Conservation (phyloP, 345 rosid genomes). For the Raphanus raphanistrum region DNA sequence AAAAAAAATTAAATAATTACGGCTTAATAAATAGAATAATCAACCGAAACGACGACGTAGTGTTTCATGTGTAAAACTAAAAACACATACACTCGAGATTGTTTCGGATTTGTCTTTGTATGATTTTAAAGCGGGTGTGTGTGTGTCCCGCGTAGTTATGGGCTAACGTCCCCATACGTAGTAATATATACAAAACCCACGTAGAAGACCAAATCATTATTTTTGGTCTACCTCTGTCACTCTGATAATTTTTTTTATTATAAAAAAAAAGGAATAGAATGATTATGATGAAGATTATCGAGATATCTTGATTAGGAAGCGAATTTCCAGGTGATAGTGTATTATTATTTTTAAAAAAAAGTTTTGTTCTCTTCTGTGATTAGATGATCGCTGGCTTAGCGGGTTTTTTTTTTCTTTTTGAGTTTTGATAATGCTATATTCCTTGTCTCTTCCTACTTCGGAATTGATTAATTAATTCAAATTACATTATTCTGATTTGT, state of each 20-base stretch:
- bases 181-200: conserved; percentile 2
- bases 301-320: conserved; percentile 37
- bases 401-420: conserved; percentile 13
- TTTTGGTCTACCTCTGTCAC: conserved; percentile 31
- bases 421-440: conserved; percentile 19
- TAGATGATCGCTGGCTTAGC: conserved; percentile 32
- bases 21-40: not conserved
- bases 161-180: conserved; percentile 27
- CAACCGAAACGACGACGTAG: conserved; percentile 10
- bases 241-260: not conserved
- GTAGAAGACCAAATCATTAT: conserved; percentile 41
- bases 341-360: not conserved
- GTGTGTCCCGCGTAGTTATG: conserved; percentile 23
- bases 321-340: conserved; percentile 35
- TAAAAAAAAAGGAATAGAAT: not conserved
- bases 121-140: conserved; percentile 10
- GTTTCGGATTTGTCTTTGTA: conserved; percentile 38
- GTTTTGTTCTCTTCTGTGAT: conserved; percentile 34
- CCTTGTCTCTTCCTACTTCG: conserved; percentile 4
- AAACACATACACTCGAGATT: conserved; percentile 11
- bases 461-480: not conserved
- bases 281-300: conserved; percentile 29
- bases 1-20: conserved; percentile 20
- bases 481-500: conserved; percentile 4
- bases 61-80: not conserved